These are phyloP conservation scores for Eragrostis curvula DNA, from an alignment of 176 grass and related monocot species.

Conservation along the genomic window DNA sequence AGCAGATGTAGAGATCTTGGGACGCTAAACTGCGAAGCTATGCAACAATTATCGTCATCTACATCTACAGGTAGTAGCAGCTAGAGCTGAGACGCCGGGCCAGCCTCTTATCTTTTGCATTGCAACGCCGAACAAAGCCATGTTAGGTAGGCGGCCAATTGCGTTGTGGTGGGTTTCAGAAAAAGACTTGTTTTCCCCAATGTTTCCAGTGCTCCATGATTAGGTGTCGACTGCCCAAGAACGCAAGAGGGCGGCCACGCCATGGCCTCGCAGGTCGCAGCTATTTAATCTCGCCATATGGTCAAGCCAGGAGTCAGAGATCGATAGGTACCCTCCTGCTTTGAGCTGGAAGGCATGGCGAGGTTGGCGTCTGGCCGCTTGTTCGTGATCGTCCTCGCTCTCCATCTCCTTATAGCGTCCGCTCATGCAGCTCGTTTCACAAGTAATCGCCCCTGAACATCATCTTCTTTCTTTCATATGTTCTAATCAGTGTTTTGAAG, in stretches of 20 bases:
- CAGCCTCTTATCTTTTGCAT: conserved; percentile 6
- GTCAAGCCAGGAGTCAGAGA: neutral
- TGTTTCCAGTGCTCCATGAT: conserved; percentile 47
- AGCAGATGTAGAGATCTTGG: conserved; percentile 29
- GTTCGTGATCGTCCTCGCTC: conserved; percentile 31
- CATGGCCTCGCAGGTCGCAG: conserved; percentile 25
- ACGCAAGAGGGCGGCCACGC: neutral
- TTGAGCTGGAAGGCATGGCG: conserved; percentile 22
- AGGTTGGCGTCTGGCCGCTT: conserved; percentile 9
- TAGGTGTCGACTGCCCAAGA: conserved; percentile 2
- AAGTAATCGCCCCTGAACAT: neutral
- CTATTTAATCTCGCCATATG: conserved; percentile 34
- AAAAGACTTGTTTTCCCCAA: conserved; percentile 10
- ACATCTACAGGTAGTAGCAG: neutral
- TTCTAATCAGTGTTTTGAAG: neutral
- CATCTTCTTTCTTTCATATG: neutral
- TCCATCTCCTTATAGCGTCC: conserved; percentile 34
- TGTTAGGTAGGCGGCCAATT: conserved; percentile 65
- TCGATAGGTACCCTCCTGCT: neutral
- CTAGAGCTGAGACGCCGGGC: neutral
- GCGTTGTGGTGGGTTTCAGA: conserved; percentile 36
- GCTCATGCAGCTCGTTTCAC: conserved; percentile 44
- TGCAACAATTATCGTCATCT: neutral
- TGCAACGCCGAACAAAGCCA: conserved; percentile 21
- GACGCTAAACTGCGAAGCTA: conserved; percentile 12